Conservation (phyloP, 2,329 filamentous ascomycete species). For the Cryphonectria nitschkei region DNA sequence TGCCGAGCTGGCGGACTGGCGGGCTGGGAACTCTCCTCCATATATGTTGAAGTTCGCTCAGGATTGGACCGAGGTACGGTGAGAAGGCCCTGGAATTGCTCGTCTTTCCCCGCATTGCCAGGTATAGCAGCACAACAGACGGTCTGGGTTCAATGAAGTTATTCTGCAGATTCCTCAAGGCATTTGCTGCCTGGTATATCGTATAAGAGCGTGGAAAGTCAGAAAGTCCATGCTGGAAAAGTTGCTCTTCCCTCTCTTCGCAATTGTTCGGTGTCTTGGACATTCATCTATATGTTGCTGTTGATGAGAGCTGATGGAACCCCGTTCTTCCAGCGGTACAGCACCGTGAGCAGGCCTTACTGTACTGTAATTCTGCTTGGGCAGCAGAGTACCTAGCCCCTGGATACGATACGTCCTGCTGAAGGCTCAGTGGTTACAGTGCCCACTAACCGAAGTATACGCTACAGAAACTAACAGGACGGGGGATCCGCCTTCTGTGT, state of each 20-base stretch:
- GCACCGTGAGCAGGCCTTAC: background rate
- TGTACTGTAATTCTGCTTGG: background rate
- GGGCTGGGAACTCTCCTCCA: background rate
- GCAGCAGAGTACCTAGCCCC: background rate
- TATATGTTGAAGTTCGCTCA: background rate
- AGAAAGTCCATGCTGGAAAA: background rate
- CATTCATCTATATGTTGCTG: no score
- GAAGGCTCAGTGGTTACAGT: background rate
- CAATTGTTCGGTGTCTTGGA: background rate
- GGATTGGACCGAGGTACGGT: background rate
- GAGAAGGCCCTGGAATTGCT: no score
- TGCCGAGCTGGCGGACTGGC: background rate
- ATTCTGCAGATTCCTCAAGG: background rate
- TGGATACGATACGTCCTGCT: background rate
- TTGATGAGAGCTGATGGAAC: no score
- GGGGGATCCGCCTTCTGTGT: no score
- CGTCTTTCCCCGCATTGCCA: background rate
- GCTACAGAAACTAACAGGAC: background rate
- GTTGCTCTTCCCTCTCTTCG: background rate
- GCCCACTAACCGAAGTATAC: background rate
- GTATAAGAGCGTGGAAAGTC: background rate
- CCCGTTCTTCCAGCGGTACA: no score
- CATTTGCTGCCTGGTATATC: background rate
- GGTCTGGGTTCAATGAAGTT: background rate
- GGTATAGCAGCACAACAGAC: background rate